phyloP scores from a whole-genome alignment of 2,329 filamentous ascomycete genomes.

The Penicillium vulpinum region DNA sequence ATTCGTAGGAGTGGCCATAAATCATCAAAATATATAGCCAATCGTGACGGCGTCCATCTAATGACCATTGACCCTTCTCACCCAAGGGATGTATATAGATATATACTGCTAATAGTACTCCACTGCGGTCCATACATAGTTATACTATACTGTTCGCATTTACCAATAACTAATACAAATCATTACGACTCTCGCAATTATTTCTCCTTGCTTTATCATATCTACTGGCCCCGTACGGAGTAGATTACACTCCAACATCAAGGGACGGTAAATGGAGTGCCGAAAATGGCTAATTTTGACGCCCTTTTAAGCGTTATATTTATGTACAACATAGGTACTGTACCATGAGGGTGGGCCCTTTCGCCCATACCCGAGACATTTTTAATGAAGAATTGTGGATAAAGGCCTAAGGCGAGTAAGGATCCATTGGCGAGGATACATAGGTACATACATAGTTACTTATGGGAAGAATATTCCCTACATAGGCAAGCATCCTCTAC shows the following conservation, averaged over 20 bases:
- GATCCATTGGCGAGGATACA: not conserved
- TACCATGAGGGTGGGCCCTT: too few species aligned
- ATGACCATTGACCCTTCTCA: not conserved
- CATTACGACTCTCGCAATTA: not conserved
- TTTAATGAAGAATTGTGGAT: not conserved
- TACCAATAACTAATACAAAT: too few species aligned
- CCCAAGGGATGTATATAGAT: not conserved
- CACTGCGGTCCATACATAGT: not conserved
- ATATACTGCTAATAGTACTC: too few species aligned
- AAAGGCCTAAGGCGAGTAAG: not conserved
- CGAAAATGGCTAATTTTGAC: not conserved
- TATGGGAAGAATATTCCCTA: not conserved
- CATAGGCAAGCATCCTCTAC: not conserved
- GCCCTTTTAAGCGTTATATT: not conserved
- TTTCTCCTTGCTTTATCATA: not conserved
- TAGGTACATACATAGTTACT: too few species aligned
- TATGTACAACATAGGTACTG: too few species aligned
- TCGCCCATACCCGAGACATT: not conserved
- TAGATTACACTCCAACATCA: not conserved
- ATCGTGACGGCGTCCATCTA: not conserved
- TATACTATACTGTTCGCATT: too few species aligned
- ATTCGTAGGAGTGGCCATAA: not conserved
- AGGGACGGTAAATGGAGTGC: not conserved
- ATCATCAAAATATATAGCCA: not conserved
- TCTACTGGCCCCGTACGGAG: not conserved